These are phyloP conservation scores for Candolleomyces aberdarensis DNA, from an alignment of 768 basidiomycete species.

Conservation along the genomic window DNA sequence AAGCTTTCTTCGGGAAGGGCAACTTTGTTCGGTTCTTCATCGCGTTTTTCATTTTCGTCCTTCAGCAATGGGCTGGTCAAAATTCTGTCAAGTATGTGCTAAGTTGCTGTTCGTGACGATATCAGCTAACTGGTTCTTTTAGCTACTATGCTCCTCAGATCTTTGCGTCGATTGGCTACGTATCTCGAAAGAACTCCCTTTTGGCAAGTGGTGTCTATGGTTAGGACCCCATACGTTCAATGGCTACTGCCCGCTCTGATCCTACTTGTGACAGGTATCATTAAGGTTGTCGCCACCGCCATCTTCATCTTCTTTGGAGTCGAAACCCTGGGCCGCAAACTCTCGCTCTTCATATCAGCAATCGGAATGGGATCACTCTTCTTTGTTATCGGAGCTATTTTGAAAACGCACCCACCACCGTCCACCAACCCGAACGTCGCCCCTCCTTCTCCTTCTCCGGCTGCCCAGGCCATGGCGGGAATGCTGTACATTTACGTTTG, in stretches of 20 bases:
- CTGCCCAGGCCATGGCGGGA: slow-evolving; percentile 80
- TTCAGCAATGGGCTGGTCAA: slow-evolving; percentile 85
- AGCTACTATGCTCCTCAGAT: slow-evolving; percentile 76
- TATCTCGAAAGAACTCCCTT: slow-evolving; percentile 53
- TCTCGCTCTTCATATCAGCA: slow-evolving; percentile 69
- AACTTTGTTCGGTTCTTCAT: slow-evolving; percentile 84
- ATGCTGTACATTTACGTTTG: slow-evolving; percentile 86
- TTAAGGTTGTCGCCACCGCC: slow-evolving; percentile 65
- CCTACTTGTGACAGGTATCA: slow-evolving; percentile 31
- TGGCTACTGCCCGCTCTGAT: neutral
- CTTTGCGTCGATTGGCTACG: slow-evolving; percentile 72
- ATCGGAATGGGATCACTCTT: slow-evolving; percentile 78
- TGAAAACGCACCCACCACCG: slow-evolving; percentile 71
- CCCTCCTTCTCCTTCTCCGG: slow-evolving; percentile 41
- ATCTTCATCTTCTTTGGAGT: slow-evolving; percentile 67
- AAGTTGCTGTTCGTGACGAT: neutral
- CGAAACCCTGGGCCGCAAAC: slow-evolving; percentile 65
- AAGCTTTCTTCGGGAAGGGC: slow-evolving; percentile 79
- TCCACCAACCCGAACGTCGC: slow-evolving; percentile 19
- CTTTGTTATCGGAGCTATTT: slow-evolving; percentile 81
- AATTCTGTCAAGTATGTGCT: slow-evolving; percentile 60
- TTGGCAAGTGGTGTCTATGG: slow-evolving; percentile 73
- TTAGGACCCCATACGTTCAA: slow-evolving; percentile 1
- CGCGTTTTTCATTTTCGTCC: slow-evolving; percentile 72
- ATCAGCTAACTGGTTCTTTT: neutral